Evolutionary conservation across 2,329 filamentous ascomycete genomes (phyloP).

Genomic region (Hymenoscyphus linearis): DNA sequence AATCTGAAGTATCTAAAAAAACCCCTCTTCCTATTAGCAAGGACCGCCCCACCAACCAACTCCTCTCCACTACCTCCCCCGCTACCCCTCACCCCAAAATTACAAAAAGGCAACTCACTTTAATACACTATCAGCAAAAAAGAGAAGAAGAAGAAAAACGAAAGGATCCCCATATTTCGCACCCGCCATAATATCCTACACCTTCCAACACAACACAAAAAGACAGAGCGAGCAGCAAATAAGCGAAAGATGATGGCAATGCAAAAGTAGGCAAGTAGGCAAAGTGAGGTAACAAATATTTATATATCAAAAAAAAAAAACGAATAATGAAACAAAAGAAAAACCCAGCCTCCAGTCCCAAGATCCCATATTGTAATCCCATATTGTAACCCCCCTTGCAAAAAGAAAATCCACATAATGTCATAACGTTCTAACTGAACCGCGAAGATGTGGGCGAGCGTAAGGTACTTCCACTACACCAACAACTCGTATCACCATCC

Average conservation of each 20-base stretch:
- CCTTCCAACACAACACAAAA: not conserved
- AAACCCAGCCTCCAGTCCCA: not conserved
- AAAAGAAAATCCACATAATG: not conserved
- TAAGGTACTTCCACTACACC: constrained; percentile 43
- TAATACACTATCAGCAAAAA: too few species aligned
- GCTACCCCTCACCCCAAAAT: not conserved
- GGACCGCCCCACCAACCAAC: too few species aligned
- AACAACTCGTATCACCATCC: constrained; percentile 66
- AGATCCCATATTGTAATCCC: too few species aligned
- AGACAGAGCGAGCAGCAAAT: not conserved
- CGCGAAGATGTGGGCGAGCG: constrained; percentile 1
- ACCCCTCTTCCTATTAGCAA: not conserved
- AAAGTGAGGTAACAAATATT: too few species aligned
- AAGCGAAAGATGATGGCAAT: too few species aligned
- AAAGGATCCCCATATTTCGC: not conserved
- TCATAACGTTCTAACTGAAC: not conserved
- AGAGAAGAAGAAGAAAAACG: too few species aligned
- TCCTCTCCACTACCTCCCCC: not conserved
- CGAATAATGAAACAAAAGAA: too few species aligned
- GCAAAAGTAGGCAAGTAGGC: too few species aligned
- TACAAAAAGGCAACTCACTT: not conserved
- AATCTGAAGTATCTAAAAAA: not conserved
- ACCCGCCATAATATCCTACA: constrained; percentile 5
- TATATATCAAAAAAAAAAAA: not conserved
- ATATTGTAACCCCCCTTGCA: not conserved